Evolutionary conservation across 768 basidiomycete species (phyloP).

Genomic region (Paxillus involutus): DNA sequence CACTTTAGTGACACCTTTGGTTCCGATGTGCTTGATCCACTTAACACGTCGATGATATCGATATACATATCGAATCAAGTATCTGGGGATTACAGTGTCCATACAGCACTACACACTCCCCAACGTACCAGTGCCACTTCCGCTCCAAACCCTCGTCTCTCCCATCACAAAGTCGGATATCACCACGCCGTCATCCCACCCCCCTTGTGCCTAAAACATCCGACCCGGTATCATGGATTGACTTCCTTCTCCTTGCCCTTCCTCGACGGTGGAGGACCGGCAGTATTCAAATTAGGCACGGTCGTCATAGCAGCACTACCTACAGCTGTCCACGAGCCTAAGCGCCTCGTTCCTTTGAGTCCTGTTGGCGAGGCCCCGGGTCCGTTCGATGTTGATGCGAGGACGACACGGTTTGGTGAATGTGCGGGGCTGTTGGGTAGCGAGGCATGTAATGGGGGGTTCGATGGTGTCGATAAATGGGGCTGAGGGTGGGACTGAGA

Average conservation of each 20-base stretch:
- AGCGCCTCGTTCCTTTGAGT: constrained; percentile 33
- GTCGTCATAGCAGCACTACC: constrained; percentile 36
- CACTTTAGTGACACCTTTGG: too few relatives aligned
- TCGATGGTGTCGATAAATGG: constrained; percentile 21
- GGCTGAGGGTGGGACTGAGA: constrained; percentile 23
- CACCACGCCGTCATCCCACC: not conserved
- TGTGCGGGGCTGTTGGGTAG: constrained; percentile 38
- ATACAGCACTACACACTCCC: too few relatives aligned
- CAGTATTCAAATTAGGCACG: constrained; percentile 38
- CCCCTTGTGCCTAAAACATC: not conserved
- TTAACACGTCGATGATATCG: too few relatives aligned
- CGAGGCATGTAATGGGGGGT: constrained; percentile 33
- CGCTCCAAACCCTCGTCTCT: too few relatives aligned
- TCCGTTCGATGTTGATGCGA: constrained; percentile 7
- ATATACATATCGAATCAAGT: too few relatives aligned
- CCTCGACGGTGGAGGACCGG: constrained; percentile 34
- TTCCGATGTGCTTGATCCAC: too few relatives aligned
- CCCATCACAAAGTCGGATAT: constrained; percentile 1
- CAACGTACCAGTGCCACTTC: too few relatives aligned
- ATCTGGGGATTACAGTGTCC: too few relatives aligned
- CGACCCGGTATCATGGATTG: constrained; percentile 8
- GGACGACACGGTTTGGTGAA: constrained; percentile 15
- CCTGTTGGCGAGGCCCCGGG: constrained; percentile 19
- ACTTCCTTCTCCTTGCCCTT: constrained; percentile 50
- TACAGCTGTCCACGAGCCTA: constrained; percentile 38